Percentiles rank a stretch among this genome's conserved stretches.
phyloP scores from a whole-genome alignment of 768 basidiomycete genomes.

The Lyophyllum semitale region DNA sequence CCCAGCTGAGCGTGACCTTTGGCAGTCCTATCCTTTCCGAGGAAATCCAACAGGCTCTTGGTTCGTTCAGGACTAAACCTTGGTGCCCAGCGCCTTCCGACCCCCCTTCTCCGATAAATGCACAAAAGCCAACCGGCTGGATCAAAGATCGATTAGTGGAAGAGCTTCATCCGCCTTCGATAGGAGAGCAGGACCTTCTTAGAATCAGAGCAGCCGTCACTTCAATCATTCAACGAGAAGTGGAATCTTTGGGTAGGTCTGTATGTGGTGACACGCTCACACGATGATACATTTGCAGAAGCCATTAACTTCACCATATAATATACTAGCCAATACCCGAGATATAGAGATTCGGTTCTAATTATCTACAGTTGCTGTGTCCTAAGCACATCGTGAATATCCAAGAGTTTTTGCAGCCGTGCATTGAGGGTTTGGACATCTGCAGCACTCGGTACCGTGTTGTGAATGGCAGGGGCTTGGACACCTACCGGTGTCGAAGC shows the following conservation, averaged over 20 bases:
- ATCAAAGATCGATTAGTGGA: slow-evolving; percentile 15
- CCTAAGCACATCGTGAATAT: slow-evolving; percentile 15
- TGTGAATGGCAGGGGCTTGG: neutral
- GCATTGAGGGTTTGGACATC: slow-evolving; percentile 14
- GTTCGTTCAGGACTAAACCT: slow-evolving; percentile 1
- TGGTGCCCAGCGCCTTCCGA: neutral
- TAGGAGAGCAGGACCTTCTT: slow-evolving; percentile 28
- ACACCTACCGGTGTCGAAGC: neutral
- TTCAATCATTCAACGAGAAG: slow-evolving; percentile 49
- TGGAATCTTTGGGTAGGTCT: slow-evolving; percentile 53
- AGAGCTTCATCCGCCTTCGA: neutral
- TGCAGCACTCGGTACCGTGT: neutral
- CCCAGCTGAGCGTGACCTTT: slow-evolving; percentile 73
- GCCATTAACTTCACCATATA: neutral
- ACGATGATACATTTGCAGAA: neutral
- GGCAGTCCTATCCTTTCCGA: slow-evolving; percentile 67
- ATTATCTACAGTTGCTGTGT: neutral
- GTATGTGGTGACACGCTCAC: slow-evolving; percentile 43
- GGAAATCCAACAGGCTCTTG: slow-evolving; percentile 29
- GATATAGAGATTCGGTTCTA: slow-evolving; percentile 1
- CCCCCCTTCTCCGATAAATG: neutral
- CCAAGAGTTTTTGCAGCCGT: slow-evolving; percentile 17
- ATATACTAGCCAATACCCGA: slow-evolving; percentile 3
- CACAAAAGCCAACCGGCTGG: slow-evolving; percentile 23
- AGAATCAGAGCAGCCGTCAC: slow-evolving; percentile 56